Percentiles rank a stretch among this genome's conserved stretches.
Evolutionary conservation across 2,329 filamentous ascomycete genomes (phyloP).

Genomic region (Rutstroemia sp.): DNA sequence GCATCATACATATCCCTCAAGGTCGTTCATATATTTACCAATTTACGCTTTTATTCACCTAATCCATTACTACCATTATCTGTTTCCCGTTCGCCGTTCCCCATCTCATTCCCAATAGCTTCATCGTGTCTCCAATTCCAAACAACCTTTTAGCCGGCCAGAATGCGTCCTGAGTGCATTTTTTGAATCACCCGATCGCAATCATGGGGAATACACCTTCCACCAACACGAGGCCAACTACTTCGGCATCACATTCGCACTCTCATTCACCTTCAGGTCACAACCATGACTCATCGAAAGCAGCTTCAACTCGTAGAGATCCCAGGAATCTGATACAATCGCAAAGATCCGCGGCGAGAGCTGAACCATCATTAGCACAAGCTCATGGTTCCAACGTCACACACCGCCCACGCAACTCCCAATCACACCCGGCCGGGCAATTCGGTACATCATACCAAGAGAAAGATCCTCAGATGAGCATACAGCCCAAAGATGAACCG

Average conservation of each 20-base stretch:
- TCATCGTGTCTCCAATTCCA: background rate
- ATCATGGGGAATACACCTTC: conserved; percentile 41
- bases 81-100: too few relatives aligned
- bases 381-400: conserved; percentile 33
- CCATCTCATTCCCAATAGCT: too few relatives aligned
- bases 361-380: conserved; percentile 54
- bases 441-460: conserved; percentile 17
- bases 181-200: conserved; percentile 19
- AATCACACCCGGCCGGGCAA: conserved; percentile 16
- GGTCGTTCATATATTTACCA: too few relatives aligned
- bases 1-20: too few relatives aligned
- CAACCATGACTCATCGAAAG: conserved; percentile 23
- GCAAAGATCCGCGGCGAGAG: conserved; percentile 50
- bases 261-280: conserved; percentile 25
- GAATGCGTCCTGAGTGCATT: background rate
- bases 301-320: conserved; percentile 30
- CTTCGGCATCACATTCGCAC: conserved; percentile 27
- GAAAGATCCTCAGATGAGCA: conserved; percentile 19
- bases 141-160: background rate
- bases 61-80: too few relatives aligned
- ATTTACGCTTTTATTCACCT: too few relatives aligned
- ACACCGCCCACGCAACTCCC: conserved; percentile 25
- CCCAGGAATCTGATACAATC: conserved; percentile 47
- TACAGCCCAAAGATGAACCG: conserved; percentile 17
- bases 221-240: conserved; percentile 31